Percentiles rank a stretch among this genome's conserved stretches.
Conservation (phyloP, 2,329 filamentous ascomycete genomes). For the Fusarium avenaceum region DNA sequence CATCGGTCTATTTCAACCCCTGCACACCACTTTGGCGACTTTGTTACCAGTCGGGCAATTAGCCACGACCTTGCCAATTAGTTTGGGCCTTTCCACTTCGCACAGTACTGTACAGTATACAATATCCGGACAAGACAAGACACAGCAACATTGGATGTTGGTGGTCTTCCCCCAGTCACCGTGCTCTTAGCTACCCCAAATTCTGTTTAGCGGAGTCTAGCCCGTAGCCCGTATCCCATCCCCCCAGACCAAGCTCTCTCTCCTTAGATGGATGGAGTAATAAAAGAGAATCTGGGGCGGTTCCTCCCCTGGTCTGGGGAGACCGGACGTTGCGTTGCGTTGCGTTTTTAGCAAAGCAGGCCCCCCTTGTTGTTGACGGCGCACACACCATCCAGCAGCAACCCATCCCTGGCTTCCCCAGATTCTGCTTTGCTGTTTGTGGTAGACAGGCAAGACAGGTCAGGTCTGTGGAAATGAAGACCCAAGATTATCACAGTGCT, state of each 20-base stretch:
- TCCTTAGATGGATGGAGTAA: slow-evolving; percentile 10
- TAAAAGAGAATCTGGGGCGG: slow-evolving; percentile 36
- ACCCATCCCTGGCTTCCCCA: slow-evolving; percentile 53
- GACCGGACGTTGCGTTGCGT: slow-evolving; percentile 43
- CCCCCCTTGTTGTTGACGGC: slow-evolving; percentile 48
- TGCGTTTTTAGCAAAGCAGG: slow-evolving; percentile 34
- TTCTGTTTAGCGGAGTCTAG: slow-evolving; percentile 46
- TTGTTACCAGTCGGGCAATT: slow-evolving; percentile 32
- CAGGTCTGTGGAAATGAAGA: slow-evolving; percentile 34
- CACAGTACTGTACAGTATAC: slow-evolving; percentile 40
- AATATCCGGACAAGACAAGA: slow-evolving; percentile 2
- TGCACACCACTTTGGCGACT: slow-evolving; percentile 42
- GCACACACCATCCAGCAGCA: slow-evolving; percentile 51
- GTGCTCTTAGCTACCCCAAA: slow-evolving; percentile 48
- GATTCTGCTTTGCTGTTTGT: slow-evolving; percentile 49
- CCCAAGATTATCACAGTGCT: slow-evolving; percentile 10
- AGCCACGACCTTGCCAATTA: slow-evolving; percentile 32
- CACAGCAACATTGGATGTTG: slow-evolving; percentile 1
- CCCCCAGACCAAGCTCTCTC: slow-evolving; percentile 36
- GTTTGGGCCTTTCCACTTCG: slow-evolving; percentile 30
- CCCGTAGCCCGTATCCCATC: slow-evolving; percentile 23
- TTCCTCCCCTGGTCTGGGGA: slow-evolving; percentile 41
- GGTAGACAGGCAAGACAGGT: slow-evolving; percentile 17
- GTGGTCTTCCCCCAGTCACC: slow-evolving; percentile 37
- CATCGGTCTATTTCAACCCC: slow-evolving; percentile 35